These are phyloP conservation scores for Arthrobotrys iridis DNA, from an alignment of 2,329 filamentous ascomycete genomes.

Conservation along the genomic window DNA sequence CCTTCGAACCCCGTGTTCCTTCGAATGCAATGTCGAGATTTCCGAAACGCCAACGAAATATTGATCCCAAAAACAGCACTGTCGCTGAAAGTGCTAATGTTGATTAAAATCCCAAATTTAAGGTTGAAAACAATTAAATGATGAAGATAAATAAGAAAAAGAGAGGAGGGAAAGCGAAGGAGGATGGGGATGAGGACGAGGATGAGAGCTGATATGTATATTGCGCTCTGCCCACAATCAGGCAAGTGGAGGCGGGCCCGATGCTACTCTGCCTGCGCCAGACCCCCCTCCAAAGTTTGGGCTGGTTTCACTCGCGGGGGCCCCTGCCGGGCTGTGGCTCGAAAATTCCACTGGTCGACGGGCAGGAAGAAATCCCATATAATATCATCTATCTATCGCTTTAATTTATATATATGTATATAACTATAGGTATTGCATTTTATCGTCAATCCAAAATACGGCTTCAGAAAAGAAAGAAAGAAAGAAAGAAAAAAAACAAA, in stretches of 20 bases:
- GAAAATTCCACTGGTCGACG: no score
- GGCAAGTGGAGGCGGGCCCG: constrained; percentile 32
- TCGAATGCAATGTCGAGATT: no score
- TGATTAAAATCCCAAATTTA: background rate
- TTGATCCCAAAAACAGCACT: background rate
- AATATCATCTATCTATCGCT: no score
- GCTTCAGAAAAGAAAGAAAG: background rate
- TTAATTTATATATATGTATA: no score
- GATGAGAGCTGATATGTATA: background rate
- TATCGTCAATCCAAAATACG: background rate
- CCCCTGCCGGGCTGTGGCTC: no score
- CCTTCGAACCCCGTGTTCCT: background rate
- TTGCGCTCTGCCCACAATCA: background rate
- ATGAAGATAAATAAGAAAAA: background rate
- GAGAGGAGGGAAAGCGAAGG: background rate
- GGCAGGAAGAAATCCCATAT: constrained; percentile 10
- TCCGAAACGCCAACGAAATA: background rate
- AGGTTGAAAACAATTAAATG: background rate
- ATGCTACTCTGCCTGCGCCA: constrained; percentile 15
- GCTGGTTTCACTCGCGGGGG: constrained; percentile 8
- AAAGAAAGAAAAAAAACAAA: background rate
- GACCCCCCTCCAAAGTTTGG: constrained; percentile 2
- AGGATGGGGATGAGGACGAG: background rate
- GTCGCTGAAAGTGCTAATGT: background rate
- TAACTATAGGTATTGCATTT: no score